Evolutionary conservation across 1,284 basidiomycete species (phyloP), one percentile per base, ranked within the genome.

Genomic region (Kalmanozyma brasiliensis): DNA sequence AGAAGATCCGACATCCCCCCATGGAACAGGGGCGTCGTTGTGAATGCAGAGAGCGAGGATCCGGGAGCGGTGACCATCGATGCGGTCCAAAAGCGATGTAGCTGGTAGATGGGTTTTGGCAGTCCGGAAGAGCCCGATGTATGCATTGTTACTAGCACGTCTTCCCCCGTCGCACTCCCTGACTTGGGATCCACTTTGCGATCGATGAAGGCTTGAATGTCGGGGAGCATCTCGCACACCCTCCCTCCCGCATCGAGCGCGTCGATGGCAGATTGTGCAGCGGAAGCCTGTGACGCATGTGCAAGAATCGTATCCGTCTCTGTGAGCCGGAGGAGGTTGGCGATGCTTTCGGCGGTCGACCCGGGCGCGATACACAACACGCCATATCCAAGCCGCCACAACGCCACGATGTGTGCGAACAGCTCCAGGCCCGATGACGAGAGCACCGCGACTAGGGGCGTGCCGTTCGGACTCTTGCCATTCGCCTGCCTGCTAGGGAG

Each of bases 51-150:
- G 8, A 73, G 56, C 42, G 73, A 60, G 61, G 61, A 37, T 3
- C 75, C 73, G 19, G 53, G 35, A 1, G 75, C 75, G 13, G 62
- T 48, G 43, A 57, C 36, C 32, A 75, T 49, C 6, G 72, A 69
- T 0, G 52, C 23, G 11, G 73, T 67, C 75, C 75, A 77, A 49
- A 75, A 75, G 17, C 77, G 77, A 44, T 83, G 66, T 10, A 65
- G 52, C 24, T 76, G 75, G 75, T 55, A 82, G 67, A 60, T 77
- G 38, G 40, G 76, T 73, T 88, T 86, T 9, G 84, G 84, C 45
- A 84, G 82, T 22, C 86, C 83, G 7, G 87, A 87, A 13, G 87
- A 88, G 33, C 88, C 88, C 1, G 85, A 86, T 4, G 88, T 88
- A 66, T 89, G 88, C n/a, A 89, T 82, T 49, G 88, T 85, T 10